Conservation (phyloP, 2,329 filamentous ascomycete genomes). For the Metarhizium brunneum region DNA sequence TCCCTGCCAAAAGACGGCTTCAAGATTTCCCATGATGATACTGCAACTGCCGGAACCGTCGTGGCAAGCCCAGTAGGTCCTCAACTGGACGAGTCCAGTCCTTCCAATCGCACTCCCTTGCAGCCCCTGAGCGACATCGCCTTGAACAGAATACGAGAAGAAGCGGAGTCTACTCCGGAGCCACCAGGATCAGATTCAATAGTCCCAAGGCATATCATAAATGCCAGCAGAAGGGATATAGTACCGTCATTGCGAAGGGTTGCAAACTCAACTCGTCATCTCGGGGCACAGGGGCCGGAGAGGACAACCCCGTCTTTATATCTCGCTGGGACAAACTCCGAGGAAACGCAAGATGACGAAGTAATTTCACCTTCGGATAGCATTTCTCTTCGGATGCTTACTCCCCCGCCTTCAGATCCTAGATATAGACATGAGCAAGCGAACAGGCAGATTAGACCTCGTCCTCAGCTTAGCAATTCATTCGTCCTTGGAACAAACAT, state of each 20-base stretch:
- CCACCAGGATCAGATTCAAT: neutral
- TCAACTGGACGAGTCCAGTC: neutral
- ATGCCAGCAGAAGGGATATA: neutral
- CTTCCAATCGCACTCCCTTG: constrained; percentile 8
- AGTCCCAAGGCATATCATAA: neutral
- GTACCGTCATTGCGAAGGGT: neutral
- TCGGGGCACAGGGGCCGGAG: neutral
- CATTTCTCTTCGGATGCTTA: neutral
- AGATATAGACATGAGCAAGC: neutral
- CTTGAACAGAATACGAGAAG: constrained; percentile 11
- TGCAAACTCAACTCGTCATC: neutral
- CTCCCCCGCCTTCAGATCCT: constrained; percentile 7
- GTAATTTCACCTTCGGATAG: neutral
- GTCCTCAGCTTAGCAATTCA: neutral
- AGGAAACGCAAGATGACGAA: neutral
- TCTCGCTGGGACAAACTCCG: neutral
- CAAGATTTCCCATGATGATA: constrained; percentile 25
- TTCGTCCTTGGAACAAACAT: neutral
- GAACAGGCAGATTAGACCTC: neutral
- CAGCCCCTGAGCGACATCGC: constrained; percentile 9
- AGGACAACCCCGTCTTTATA: neutral
- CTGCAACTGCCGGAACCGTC: constrained; percentile 14
- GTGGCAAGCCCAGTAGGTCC: neutral
- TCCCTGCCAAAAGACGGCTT: constrained; percentile 15
- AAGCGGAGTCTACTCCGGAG: constrained; percentile 8